Evolutionary conservation across 2,329 filamentous ascomycete genomes (phyloP).

Genomic region (Chrysoporthe puriensis): DNA sequence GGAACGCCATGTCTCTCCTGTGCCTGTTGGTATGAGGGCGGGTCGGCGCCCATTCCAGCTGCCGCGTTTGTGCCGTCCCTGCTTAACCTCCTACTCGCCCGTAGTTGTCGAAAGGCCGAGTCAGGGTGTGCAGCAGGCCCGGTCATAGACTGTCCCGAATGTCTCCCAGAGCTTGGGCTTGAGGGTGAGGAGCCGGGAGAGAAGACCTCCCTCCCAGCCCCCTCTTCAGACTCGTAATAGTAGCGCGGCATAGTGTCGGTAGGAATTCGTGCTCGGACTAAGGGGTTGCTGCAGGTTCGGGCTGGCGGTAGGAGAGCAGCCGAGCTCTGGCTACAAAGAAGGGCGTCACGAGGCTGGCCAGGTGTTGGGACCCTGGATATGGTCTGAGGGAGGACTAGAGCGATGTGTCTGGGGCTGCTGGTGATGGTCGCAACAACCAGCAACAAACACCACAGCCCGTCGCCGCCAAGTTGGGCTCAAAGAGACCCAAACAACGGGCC

Average conservation of each 20-base stretch:
- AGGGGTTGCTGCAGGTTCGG: no score
- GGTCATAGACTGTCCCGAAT: constrained; percentile 29
- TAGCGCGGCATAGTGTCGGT: neutral
- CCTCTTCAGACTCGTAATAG: neutral
- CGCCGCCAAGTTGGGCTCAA: no score
- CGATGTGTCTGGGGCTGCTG: no score
- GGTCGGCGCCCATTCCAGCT: constrained; percentile 33
- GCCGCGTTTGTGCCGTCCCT: constrained; percentile 31
- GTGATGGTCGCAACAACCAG: no score
- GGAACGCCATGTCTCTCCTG: constrained; percentile 33
- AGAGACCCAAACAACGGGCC: no score
- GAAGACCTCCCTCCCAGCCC: neutral
- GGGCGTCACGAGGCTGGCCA: no score
- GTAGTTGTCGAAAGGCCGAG: constrained; percentile 41
- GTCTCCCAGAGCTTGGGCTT: constrained; percentile 23
- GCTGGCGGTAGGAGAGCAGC: no score
- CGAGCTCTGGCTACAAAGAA: no score
- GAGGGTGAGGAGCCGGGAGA: neutral
- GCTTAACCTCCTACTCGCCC: constrained; percentile 41
- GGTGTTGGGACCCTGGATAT: no score
- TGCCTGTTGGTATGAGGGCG: constrained; percentile 31
- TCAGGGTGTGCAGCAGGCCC: constrained; percentile 41
- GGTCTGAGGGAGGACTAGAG: no score
- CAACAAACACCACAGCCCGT: no score
- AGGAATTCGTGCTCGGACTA: no score